Evolutionary conservation across 2,329 filamentous ascomycete species (phyloP), one percentile per base, ranked within the genome.

Genomic region (Esteya vermicola): DNA sequence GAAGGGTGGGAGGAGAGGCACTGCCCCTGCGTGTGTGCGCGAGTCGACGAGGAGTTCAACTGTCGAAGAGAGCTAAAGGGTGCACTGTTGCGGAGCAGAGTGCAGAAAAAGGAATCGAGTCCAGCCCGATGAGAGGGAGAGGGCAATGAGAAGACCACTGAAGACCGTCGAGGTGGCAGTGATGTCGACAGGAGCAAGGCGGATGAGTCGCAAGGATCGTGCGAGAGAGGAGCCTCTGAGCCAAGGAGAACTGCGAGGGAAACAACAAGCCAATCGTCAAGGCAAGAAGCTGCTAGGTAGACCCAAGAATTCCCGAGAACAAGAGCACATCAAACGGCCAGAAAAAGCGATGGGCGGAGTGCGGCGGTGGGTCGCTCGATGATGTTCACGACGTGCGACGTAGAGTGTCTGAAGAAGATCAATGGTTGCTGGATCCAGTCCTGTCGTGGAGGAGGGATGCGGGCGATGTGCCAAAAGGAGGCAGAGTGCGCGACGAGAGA

Each of bases 331-430:
- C 52, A 53, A 53, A 54, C 50, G 50, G 49, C 43, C 47, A 48
- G 39, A 43, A 49, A 12, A n/a, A 46, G 46, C 43, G 47, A n/a
- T n/a, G n/a, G n/a, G n/a, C n/a, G n/a, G n/a, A n/a, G n/a, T n/a
- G n/a, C n/a, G 49, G 50, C 45, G 48, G 49, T 20, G 14, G 13
- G 20, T 45, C 35, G 47, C 46, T 47, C 49, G 47, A 48, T 41
- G 50, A 53, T 48, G 48, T 50, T 46, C 51, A 50, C 48, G 41
- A 48, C 46, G 50, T 58, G 55, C 54, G 56, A 60, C 54, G 51
- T 46, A 49, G 49, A 47, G 52, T 52, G 55, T 58, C 53, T 54
- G 52, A 54, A 52, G 18, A 52, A 19, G 50, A 48, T 20, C n/a
- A 32, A 27, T 30, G 38, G 25, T 34, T 41, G 25, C 30, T 33